Conservation (phyloP, 352 stramenopile species). For the Globisporangium cystogenes region DNA sequence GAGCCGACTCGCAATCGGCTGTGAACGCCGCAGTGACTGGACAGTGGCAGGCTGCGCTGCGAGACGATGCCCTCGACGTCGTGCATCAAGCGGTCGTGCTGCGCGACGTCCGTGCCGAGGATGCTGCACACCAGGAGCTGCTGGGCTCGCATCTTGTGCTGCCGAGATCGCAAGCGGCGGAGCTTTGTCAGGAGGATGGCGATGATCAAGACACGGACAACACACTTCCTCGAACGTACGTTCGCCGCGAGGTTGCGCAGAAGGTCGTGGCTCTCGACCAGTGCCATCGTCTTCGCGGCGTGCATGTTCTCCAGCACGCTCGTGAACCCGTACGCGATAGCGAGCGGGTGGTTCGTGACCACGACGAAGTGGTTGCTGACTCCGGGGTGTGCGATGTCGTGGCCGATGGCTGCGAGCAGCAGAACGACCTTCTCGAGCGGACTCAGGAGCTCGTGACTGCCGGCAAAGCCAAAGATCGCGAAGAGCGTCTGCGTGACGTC, state of each 20-base stretch:
- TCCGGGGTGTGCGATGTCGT: constrained; percentile 23
- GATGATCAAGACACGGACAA: no score
- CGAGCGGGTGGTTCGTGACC: constrained; percentile 13
- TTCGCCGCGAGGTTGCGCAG: constrained; percentile 10
- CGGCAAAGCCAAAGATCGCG: constrained; percentile 16
- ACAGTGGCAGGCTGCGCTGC: not conserved
- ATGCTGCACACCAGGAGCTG: constrained; percentile 21
- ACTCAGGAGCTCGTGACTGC: constrained; percentile 5
- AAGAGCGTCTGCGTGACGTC: constrained; percentile 28
- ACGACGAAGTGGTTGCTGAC: constrained; percentile 23
- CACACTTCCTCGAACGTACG: constrained; percentile 1
- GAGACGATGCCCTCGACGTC: constrained; percentile 5
- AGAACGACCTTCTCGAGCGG: constrained; percentile 17
- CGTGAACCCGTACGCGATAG: constrained; percentile 10
- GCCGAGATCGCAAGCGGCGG: not conserved
- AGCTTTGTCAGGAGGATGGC: not conserved
- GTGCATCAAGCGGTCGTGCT: constrained; percentile 17
- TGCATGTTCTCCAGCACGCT: constrained; percentile 26
- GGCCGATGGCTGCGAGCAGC: constrained; percentile 19
- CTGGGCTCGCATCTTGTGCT: constrained; percentile 16
- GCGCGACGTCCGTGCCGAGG: constrained; percentile 16
- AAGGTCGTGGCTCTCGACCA: constrained; percentile 10
- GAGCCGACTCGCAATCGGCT: constrained; percentile 10
- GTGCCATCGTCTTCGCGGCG: constrained; percentile 18
- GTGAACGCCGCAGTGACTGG: constrained; percentile 5